phyloP scores from a whole-genome alignment of 2,329 filamentous ascomycete genomes.

The Sarocladiaceae sp. region DNA sequence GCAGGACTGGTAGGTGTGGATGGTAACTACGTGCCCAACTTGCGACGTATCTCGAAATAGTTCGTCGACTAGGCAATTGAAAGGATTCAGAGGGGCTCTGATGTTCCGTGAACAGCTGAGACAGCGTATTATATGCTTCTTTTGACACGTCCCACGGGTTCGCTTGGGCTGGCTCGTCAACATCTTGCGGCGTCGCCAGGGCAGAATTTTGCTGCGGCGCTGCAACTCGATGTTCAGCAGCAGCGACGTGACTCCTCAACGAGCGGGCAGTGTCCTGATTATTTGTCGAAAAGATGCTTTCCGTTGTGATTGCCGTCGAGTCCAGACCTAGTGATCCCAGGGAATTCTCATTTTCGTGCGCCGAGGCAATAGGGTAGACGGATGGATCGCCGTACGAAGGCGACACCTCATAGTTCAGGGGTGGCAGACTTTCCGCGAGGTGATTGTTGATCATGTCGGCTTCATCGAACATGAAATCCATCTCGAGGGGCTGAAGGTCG shows the following conservation, averaged over 20 bases:
- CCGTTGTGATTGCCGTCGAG: no score
- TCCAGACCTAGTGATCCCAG: neutral
- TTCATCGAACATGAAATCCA: constrained; percentile 13
- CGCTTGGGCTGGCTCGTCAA: constrained; percentile 10
- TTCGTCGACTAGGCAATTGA: constrained; percentile 42
- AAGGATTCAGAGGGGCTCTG: constrained; percentile 36
- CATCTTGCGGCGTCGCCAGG: neutral
- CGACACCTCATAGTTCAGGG: constrained; percentile 4
- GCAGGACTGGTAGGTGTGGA: constrained; percentile 47
- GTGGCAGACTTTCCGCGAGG: constrained; percentile 7
- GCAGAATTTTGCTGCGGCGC: no score
- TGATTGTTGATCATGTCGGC: constrained; percentile 14
- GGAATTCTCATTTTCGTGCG: neutral
- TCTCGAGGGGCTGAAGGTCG: constrained; percentile 8
- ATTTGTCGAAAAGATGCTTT: no score
- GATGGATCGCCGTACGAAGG: neutral
- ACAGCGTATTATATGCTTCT: constrained; percentile 12
- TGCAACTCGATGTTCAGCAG: no score
- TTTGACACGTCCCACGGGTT: constrained; percentile 16
- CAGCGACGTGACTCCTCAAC: neutral
- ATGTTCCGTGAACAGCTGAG: constrained; percentile 12
- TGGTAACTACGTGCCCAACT: constrained; percentile 47
- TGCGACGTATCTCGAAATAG: constrained; percentile 43
- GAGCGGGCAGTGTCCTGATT: neutral
- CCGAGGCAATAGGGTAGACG: neutral